phyloP scores from a whole-genome alignment of 345 rosid species.

The Rhodomyrtus tomentosa region DNA sequence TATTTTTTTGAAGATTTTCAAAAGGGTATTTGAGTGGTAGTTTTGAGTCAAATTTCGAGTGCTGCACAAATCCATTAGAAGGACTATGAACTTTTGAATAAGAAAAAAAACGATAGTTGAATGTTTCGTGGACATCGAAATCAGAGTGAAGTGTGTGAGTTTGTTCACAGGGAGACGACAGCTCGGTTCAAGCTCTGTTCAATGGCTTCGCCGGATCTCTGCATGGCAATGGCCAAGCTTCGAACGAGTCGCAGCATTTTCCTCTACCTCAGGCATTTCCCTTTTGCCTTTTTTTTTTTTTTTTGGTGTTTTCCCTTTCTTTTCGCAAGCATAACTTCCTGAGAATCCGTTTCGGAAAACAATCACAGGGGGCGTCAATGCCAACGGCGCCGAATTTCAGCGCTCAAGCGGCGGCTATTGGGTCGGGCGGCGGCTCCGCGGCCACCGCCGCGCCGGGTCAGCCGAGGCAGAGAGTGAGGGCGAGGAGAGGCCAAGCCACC shows the following conservation, averaged over 20 bases:
- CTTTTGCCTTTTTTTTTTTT: neutral
- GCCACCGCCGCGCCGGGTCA: conserved; percentile 48
- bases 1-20: neutral
- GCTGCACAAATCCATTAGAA: neutral
- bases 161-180: conserved; percentile 24
- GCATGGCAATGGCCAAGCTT: conserved; percentile 25
- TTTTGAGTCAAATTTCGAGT: neutral
- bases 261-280: conserved; percentile 4
- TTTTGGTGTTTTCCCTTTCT: neutral
- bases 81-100: neutral
- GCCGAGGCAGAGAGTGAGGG: conserved; percentile 78
- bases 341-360: neutral
- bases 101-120: neutral
- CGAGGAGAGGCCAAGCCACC: conserved; percentile 97
- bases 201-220: conserved; percentile 54
- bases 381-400: conserved; percentile 23
- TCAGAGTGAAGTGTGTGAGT: neutral
- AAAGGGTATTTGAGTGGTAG: neutral
- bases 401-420: conserved; percentile 31
- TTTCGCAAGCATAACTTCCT: neutral
- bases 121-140: neutral
- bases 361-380: conserved; percentile 7
- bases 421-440: conserved; percentile 10
- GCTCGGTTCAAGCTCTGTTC: conserved; percentile 32
- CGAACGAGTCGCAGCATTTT: conserved; percentile 33